Evolutionary conservation across 2,329 filamentous ascomycete species (phyloP).

Genomic region (Neonectria coccinea): DNA sequence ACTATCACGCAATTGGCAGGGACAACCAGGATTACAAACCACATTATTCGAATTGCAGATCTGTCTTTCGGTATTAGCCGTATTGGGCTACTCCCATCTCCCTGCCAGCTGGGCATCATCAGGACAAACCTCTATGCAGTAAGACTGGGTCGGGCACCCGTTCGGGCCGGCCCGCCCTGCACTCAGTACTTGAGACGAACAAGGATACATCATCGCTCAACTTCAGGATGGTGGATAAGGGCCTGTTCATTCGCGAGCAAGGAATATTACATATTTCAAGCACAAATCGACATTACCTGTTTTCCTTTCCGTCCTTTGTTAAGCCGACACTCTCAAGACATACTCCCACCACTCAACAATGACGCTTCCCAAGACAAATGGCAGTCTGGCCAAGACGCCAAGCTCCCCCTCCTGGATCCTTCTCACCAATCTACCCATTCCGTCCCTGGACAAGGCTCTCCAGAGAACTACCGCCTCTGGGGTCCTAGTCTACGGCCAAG

Average conservation of each 20-base stretch:
- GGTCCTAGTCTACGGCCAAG: background rate
- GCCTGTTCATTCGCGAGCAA: background rate
- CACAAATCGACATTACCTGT: background rate
- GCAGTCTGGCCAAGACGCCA: background rate
- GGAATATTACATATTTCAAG: background rate
- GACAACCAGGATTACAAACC: background rate
- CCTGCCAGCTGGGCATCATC: too few relatives aligned
- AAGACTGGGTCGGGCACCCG: too few relatives aligned
- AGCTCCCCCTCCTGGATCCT: background rate
- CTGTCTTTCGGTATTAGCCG: background rate
- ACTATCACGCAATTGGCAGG: background rate
- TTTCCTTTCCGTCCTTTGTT: background rate
- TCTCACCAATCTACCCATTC: background rate
- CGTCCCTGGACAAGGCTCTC: background rate
- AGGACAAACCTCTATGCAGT: too few relatives aligned
- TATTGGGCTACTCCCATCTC: background rate
- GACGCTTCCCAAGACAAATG: background rate
- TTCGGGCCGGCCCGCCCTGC: too few relatives aligned
- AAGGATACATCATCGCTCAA: background rate
- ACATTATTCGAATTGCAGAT: background rate
- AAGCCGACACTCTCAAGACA: background rate
- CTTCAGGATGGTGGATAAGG: background rate
- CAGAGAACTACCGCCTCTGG: background rate
- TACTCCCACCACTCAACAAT: background rate
- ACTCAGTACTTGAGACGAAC: background rate